These are phyloP conservation scores for Omphalotus guepiniiformis DNA, from an alignment of 768 basidiomycete genomes.

Conservation along the genomic window DNA sequence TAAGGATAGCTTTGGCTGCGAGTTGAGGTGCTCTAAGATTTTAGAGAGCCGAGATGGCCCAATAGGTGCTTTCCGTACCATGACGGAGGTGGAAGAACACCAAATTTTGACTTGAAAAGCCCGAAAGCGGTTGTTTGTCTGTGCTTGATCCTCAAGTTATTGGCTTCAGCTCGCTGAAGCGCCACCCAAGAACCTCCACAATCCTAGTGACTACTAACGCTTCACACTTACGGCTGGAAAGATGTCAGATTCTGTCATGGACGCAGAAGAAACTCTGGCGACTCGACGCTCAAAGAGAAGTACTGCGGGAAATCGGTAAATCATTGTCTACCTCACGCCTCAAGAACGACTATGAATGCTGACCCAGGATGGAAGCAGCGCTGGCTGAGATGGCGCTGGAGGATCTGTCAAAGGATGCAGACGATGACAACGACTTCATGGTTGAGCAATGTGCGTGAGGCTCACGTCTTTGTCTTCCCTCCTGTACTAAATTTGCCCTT, in stretches of 20 bases:
- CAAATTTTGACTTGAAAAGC: too few relatives aligned
- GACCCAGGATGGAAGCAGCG: conserved; percentile 67
- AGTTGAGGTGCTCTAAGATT: conserved; percentile 47
- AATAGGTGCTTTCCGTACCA: conserved; percentile 16
- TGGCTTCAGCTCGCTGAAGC: too few relatives aligned
- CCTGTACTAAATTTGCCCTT: conserved; percentile 11
- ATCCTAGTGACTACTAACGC: too few relatives aligned
- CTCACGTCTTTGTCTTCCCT: background rate
- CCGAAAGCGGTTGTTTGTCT: too few relatives aligned
- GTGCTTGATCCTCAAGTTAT: too few relatives aligned
- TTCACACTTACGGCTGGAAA: too few relatives aligned
- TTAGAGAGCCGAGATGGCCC: conserved; percentile 54
- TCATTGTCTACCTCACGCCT: background rate
- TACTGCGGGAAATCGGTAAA: conserved; percentile 76
- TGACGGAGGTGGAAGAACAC: background rate
- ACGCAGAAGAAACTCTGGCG: conserved; percentile 45
- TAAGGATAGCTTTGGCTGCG: conserved; percentile 47
- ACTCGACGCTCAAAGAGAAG: conserved; percentile 61
- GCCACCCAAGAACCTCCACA: too few relatives aligned
- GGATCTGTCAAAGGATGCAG: conserved; percentile 52
- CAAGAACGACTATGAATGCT: conserved; percentile 8
- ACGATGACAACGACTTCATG: conserved; percentile 73
- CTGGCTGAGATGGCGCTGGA: conserved; percentile 65
- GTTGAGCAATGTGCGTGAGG: conserved; percentile 50
- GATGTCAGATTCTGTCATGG: too few relatives aligned